Evolutionary conservation across 2,329 filamentous ascomycete species (phyloP).

Genomic region (Scortechinia acanthostroma): DNA sequence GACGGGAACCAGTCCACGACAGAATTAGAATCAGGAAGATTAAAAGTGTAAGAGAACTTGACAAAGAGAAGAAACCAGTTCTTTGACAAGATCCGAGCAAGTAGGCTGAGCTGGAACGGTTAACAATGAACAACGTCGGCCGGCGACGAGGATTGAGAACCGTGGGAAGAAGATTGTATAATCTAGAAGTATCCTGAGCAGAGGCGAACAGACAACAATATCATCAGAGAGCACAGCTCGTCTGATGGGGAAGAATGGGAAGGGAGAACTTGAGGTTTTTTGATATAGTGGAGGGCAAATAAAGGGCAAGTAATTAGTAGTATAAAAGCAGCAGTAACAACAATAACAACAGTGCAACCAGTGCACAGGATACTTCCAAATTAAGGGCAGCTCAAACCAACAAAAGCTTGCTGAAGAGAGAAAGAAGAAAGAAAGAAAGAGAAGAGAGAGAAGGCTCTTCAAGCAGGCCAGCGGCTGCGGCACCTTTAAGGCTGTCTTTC

Average conservation of each 20-base stretch:
- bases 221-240: neutral
- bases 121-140: neutral
- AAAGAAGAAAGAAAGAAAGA: slow-evolving; percentile 1
- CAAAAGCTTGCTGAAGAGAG: slow-evolving; percentile 2
- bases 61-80: too few species aligned
- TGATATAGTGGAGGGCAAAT: too few species aligned
- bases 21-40: neutral
- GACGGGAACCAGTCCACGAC: neutral
- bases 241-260: neutral
- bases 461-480: too few species aligned
- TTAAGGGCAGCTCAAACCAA: neutral
- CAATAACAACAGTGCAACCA: neutral
- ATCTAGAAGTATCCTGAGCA: neutral
- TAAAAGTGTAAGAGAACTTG: neutral
- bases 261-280: neutral
- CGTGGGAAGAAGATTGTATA: neutral
- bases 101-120: neutral
- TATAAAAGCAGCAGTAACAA: neutral
- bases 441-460: too few species aligned
- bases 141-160: neutral
- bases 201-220: neutral
- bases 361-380: slow-evolving; percentile 2
- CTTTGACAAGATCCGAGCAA: too few species aligned
- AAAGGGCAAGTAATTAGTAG: neutral
- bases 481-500: neutral